Evolutionary conservation across 2,329 filamentous ascomycete genomes (phyloP), one percentile per base, ranked within the genome.

Genomic region (Colletotrichum plurivorum): DNA sequence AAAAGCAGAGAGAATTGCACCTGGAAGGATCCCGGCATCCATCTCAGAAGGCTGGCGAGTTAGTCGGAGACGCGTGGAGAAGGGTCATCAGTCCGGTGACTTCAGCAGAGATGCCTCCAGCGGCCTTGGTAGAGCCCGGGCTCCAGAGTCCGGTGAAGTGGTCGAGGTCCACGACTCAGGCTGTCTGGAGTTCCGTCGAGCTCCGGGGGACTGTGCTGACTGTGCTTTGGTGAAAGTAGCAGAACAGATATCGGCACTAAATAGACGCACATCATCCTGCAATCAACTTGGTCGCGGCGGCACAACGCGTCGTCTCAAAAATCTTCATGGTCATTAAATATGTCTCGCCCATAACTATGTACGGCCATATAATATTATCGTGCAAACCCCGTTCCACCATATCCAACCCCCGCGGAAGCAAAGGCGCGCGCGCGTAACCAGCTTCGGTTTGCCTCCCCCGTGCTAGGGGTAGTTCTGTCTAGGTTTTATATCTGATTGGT

Each of bases 321-420:
- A 49, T 25, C 25, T 67, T 55, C 52, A 36, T 36, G 56, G 45
- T 69, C 67, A 67, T 69, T 68, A 68, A 27, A 48, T 60, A 52
- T 59, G 39, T 56, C 51, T 66, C 27, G 59, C 49, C 52, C 60
- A 25, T 63, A 56, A 57, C 53, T 69, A 69, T 69, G n/a, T 67
- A 45, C 51, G 63, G 25, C 45, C 9, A 8, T 18, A 56, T 51
- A 67, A 67, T 45, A 61, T 57, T 66, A 67, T 67, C 4, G 62
- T 53, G 51, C 45, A 67, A 67, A 20, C 51, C 62, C 56, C 52
- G 25, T 45, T 36, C 45, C 67, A 55, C 53, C 67, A 27, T 56
- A 48, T 69, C 63, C 67, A 69, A 60, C n/a, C 41, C 49, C 58
- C 43, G 25, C 53, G 63, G 45, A 55, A 69, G 16, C 48, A 66